A percentile compares a stretch with the other conserved stretches of the same genome.
Evolutionary conservation across 805 yeast genomes (phyloP).

Genomic region (Lipomyces japonicus): DNA sequence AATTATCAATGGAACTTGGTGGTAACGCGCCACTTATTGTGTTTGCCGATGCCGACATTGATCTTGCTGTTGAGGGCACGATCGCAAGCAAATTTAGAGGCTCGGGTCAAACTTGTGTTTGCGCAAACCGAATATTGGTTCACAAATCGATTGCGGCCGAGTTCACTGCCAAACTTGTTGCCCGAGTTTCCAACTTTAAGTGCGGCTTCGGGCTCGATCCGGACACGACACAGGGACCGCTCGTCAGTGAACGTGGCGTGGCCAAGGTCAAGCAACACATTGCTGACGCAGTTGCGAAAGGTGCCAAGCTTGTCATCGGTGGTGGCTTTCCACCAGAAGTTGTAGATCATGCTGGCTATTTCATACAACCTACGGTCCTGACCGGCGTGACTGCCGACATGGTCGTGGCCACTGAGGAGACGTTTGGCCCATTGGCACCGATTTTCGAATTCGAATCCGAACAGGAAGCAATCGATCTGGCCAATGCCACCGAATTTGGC

Average conservation of each 20-base stretch:
- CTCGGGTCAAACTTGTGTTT: slow-evolving; percentile 75
- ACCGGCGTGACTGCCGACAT: slow-evolving; percentile 57
- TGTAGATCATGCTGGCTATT: slow-evolving; percentile 48
- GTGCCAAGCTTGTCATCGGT: slow-evolving; percentile 62
- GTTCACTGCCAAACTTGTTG: slow-evolving; percentile 50
- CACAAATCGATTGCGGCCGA: slow-evolving; percentile 63
- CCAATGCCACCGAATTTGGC: slow-evolving; percentile 63
- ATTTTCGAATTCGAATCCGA: slow-evolving; percentile 60
- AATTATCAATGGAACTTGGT: slow-evolving; percentile 69
- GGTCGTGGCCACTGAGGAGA: slow-evolving; percentile 62
- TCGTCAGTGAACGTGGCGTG: slow-evolving; percentile 61
- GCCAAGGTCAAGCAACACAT: slow-evolving; percentile 60
- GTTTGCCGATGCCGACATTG: slow-evolving; percentile 68
- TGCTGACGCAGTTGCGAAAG: slow-evolving; percentile 60
- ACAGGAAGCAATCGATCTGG: slow-evolving; percentile 57
- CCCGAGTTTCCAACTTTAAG: slow-evolving; percentile 44
- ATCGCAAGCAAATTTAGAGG: slow-evolving; percentile 67
- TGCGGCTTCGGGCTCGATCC: slow-evolving; percentile 62
- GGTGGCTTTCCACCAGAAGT: slow-evolving; percentile 53
- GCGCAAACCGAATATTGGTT: slow-evolving; percentile 26
- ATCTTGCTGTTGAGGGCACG: slow-evolving; percentile 62
- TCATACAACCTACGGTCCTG: slow-evolving; percentile 65
- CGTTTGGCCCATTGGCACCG: slow-evolving; percentile 79
- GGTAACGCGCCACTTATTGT: slow-evolving; percentile 79
- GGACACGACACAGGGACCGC: slow-evolving; percentile 70